Percentiles rank a stretch among this genome's conserved stretches.
Evolutionary conservation across 306 rosid species (phyloP).

Genomic region (Acacia melanoxylon): DNA sequence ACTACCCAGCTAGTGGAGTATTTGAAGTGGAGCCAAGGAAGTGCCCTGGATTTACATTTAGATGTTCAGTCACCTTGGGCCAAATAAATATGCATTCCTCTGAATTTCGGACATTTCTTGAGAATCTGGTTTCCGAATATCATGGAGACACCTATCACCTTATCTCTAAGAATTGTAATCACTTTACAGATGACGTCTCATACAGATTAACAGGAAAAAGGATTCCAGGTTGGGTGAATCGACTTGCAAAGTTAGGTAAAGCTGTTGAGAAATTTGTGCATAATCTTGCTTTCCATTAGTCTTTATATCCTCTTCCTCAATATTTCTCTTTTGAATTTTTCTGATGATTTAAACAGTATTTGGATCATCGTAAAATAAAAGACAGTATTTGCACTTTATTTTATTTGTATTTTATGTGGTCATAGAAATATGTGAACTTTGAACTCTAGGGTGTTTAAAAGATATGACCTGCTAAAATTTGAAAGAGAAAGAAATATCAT

Average conservation of each 20-base stretch:
- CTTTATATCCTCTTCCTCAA: neutral
- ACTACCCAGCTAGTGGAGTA: conserved; percentile 87
- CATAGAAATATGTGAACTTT: neutral
- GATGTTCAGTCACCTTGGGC: conserved; percentile 70
- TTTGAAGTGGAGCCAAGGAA: conserved; percentile 88
- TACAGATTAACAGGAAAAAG: conserved; percentile 61
- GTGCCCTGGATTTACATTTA: conserved; percentile 78
- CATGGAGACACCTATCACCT: conserved; percentile 95
- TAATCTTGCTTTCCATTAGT: neutral
- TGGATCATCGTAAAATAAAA: neutral
- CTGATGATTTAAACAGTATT: conserved; percentile 3
- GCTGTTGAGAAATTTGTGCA: neutral
- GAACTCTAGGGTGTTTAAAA: neutral
- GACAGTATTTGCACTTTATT: neutral
- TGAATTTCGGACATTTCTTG: conserved; percentile 70
- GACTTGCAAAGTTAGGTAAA: conserved; percentile 88
- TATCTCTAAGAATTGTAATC: conserved; percentile 91
- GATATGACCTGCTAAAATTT: neutral
- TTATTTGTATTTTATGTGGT: neutral
- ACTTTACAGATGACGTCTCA: conserved; percentile 71
- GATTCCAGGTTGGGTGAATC: conserved; percentile 95
- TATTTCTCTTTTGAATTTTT: neutral
- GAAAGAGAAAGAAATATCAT: neutral
- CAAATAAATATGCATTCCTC: conserved; percentile 43
- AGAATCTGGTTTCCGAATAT: conserved; percentile 66